phyloP scores from a whole-genome alignment of 768 basidiomycete species.

The Piloderma croceum region DNA sequence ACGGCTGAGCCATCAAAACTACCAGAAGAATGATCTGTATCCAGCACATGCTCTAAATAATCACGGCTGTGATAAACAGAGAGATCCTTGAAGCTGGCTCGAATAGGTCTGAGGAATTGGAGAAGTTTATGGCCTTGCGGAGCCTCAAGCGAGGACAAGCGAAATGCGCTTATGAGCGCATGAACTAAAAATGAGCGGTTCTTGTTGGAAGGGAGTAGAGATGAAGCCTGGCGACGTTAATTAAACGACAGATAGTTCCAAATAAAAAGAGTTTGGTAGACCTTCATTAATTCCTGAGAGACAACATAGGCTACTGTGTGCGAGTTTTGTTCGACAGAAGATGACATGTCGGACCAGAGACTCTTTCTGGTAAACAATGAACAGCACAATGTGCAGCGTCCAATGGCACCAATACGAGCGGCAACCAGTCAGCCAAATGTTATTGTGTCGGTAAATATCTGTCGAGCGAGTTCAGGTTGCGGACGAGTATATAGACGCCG shows the following conservation, averaged over 20 bases:
- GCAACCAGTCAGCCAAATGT: too few species aligned
- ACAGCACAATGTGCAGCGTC: too few species aligned
- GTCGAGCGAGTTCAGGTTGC: too few species aligned
- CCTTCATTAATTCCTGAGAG: conserved; percentile 54
- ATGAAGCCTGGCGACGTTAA: conserved; percentile 35
- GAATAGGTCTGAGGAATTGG: conserved; percentile 45
- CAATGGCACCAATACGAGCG: too few species aligned
- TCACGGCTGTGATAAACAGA: conserved; percentile 62
- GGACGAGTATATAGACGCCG: too few species aligned
- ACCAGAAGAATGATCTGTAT: conserved; percentile 21
- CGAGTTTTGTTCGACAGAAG: conserved; percentile 73
- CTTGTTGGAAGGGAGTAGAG: conserved; percentile 63
- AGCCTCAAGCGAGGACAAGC: conserved; percentile 35
- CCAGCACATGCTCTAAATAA: conserved; percentile 58
- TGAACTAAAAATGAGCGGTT: conserved; percentile 64
- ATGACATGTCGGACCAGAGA: conserved; percentile 87
- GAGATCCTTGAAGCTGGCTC: conserved; percentile 55
- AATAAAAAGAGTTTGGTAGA: conserved; percentile 18
- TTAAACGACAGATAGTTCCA: too few species aligned
- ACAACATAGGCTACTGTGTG: conserved; percentile 42
- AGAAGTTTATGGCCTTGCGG: conserved; percentile 23
- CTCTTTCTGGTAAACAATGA: too few species aligned
- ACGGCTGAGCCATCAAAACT: conserved; percentile 1
- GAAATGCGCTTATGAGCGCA: conserved; percentile 49
- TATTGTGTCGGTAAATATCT: too few species aligned